These are phyloP conservation scores for Candida morakotiae DNA, from an alignment of 805 yeast species.

Conservation along the genomic window DNA sequence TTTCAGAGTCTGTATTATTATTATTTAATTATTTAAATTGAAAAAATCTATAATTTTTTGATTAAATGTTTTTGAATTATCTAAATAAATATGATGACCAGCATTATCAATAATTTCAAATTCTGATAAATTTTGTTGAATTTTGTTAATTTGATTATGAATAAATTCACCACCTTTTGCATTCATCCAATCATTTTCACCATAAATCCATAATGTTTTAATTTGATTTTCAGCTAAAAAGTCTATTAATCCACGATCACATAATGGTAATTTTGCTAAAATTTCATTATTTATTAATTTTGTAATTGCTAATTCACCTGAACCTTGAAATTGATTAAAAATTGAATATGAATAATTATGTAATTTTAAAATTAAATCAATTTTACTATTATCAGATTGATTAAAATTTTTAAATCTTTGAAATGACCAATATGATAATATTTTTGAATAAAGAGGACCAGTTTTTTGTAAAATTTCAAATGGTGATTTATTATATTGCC, in stretches of 20 bases:
- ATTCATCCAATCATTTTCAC: constrained; percentile 45
- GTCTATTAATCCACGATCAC: constrained; percentile 36
- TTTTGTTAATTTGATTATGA: constrained; percentile 18
- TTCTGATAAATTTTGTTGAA: constrained; percentile 14
- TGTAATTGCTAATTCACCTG: constrained; percentile 42
- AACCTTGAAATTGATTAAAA: constrained; percentile 40
- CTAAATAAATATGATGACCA: constrained; percentile 42
- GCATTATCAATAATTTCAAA: constrained; percentile 28
- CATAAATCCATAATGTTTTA: constrained; percentile 33
- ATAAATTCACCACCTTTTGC: constrained; percentile 32
- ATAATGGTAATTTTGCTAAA: constrained; percentile 33
- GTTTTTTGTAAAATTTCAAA: constrained; percentile 33
- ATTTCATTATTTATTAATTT: constrained; percentile 38
- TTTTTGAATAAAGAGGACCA: constrained; percentile 38
- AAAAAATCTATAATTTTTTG: constrained; percentile 20
- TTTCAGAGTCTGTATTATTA: not conserved
- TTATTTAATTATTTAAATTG: constrained; percentile 5
- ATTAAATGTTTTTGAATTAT: constrained; percentile 33
- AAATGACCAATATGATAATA: constrained; percentile 40
- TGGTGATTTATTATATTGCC: constrained; percentile 37
- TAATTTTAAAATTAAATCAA: constrained; percentile 27
- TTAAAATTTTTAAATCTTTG: constrained; percentile 31
- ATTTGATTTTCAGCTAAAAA: constrained; percentile 19
- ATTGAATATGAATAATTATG: constrained; percentile 39
- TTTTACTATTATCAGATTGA: constrained; percentile 14